Evolutionary conservation across 2,329 filamentous ascomycete genomes (phyloP), one percentile per base, ranked within the genome.

Genomic region (Escovopsis sp.): DNA sequence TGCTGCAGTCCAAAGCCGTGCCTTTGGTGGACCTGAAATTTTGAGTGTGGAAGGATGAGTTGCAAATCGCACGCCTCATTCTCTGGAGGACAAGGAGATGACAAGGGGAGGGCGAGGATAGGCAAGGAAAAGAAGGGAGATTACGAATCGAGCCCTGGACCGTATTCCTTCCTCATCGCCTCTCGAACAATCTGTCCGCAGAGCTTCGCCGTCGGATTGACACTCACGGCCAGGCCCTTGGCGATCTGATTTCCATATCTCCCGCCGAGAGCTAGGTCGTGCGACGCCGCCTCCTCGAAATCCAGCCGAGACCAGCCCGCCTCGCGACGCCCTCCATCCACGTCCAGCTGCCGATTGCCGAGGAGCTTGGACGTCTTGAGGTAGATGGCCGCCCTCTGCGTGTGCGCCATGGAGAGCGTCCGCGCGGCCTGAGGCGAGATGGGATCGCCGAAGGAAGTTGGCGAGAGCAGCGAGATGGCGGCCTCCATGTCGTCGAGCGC

Each of bases 121-220:
- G 15, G 15, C 15, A 33, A 35, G 18, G 18, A 35, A 6, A 35
- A 35, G 9, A 35, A 35, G 6, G 7, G 18, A 11, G 38, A 10
- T 58, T 50, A 67, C 43, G 53, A 53, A 28, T 63, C 62, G 54
- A 67, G 70, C 9, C 60, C 64, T n/a, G 67, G 63, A 0, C 72
- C 73, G 51, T 78, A 80, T 56, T 82, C 79, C 58, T 75, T 79
- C 62, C 70, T 78, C 75, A 82, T 77, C 39, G 77, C 78, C 59
- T 81, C 75, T 40, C 73, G 69, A 33, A 83, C 78, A 56, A 82
- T 82, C 52, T 79, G 69, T 2, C 78, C 79, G 53, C 79, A 83
- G 36, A 82, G 61, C 61, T 82, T 82, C 3, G 79, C 77, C 12
- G 75, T 80, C 23, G 79, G 78, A 55, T 82, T 83, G 26, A 73